A percentile compares a stretch with the other conserved stretches of the same genome.
Evolutionary conservation across 1,139 yeast species (phyloP).

Genomic region (Pichia norvegensis): DNA sequence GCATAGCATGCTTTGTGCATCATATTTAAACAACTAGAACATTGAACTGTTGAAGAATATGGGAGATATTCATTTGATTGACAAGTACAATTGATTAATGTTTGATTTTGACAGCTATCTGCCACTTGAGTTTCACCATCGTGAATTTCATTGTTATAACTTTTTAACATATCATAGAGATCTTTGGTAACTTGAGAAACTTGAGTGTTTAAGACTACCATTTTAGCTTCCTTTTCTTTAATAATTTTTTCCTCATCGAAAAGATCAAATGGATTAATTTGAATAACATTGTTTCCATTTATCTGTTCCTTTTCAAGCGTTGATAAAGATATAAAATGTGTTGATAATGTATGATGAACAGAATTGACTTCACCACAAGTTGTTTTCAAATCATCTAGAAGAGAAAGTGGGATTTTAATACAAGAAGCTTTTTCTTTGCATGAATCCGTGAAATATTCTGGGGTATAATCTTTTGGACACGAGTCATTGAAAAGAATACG

Average conservation of each 20-base stretch:
- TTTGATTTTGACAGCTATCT: conserved; percentile 1
- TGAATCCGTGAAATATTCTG: conserved; percentile 40
- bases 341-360: conserved; percentile 15
- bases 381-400: conserved; percentile 12
- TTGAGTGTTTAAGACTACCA: conserved; percentile 2
- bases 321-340: conserved; percentile 18
- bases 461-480: conserved; percentile 42
- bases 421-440: conserved; percentile 25
- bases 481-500: conserved; percentile 40
- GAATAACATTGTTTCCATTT: background rate
- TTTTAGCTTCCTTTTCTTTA: background rate
- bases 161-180: conserved; percentile 12
- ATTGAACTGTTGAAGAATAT: conserved; percentile 14
- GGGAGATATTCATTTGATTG: conserved; percentile 7
- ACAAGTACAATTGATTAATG: conserved; percentile 15
- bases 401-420: conserved; percentile 16
- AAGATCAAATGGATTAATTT: conserved; percentile 20
- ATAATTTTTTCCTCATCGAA: conserved; percentile 1
- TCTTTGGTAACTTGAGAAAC: conserved; percentile 23
- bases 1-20: conserved; percentile 19
- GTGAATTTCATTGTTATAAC: conserved; percentile 2
- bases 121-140: conserved; percentile 16
- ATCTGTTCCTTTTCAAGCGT: conserved; percentile 1
- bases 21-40: conserved; percentile 13
- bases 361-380: conserved; percentile 21